phyloP scores from a whole-genome alignment of 78 protist species.

The Dictyostelium citrinum region DNA sequence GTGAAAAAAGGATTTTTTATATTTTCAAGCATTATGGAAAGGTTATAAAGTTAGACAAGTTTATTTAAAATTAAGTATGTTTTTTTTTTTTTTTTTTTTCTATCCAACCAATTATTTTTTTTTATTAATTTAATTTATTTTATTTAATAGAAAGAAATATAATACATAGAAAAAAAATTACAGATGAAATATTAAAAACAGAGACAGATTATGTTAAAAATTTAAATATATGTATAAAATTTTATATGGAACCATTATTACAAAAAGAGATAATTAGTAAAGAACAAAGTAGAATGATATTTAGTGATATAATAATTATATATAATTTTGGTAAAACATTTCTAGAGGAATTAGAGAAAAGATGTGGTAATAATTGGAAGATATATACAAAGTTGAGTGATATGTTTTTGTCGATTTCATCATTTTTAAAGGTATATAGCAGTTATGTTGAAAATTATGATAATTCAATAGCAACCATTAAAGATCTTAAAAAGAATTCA shows the following conservation, averaged over 20 bases:
- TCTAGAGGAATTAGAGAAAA: neutral
- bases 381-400: constrained; percentile 15
- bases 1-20: constrained; percentile 15
- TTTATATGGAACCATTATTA: constrained; percentile 32
- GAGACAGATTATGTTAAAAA: constrained; percentile 46
- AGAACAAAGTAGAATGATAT: constrained; percentile 26
- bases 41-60: constrained; percentile 39
- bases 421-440: constrained; percentile 50
- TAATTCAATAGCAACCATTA: neutral
- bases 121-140: neutral
- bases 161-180: neutral
- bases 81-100: neutral
- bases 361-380: constrained; percentile 12
- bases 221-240: constrained; percentile 16
- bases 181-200: constrained; percentile 43
- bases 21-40: constrained; percentile 49
- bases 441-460: constrained; percentile 44
- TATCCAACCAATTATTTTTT: neutral
- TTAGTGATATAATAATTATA: constrained; percentile 47
- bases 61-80: neutral
- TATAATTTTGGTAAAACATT: constrained; percentile 32
- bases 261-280: constrained; percentile 7
- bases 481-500: constrained; percentile 8
- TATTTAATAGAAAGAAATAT: neutral
- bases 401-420: constrained; percentile 24